Base-by-base conservation (phyloP, 805 yeast species). In the Candida tibetensis region DNA sequence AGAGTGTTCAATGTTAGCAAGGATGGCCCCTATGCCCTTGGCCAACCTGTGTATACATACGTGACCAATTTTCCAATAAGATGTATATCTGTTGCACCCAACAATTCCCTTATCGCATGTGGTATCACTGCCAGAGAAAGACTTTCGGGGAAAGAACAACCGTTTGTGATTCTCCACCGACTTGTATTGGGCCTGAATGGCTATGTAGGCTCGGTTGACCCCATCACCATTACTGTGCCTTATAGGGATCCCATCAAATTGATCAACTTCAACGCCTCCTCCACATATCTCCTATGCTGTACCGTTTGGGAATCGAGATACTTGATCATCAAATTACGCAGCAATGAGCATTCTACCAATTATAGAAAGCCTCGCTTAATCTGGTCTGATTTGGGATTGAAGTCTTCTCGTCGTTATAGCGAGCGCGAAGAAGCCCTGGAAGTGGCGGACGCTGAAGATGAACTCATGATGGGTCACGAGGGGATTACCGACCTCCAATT, bases 401-500 rank as follows among this genome's bases (percentile, higher is more conserved):
- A 31, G 39, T 30, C 44, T 27, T 41, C 46, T 27, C 33, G 39
- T 3, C 36, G 37, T 4, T 43, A 44, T 32, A 42, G 48, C 15
- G 46, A 47, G 10, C 36, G 45, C 6, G 54, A 44, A 4, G 42
- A 37, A 2, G 47, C 41, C 6, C 29, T 9, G 3, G 10, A 12
- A 4, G 21, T 14, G 19, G 32, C 32, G 5, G 48, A 45, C 10
- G 50, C 40, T 5, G 59, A 56, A 23, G 50, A 40, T 10, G 59
- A 56, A 28, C 44, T 58, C 30, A 63, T 64, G 69, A 62, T 84
- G 47, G 95, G 86, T 44, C 79, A 86, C 40, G 97, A 90, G 55
- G 97, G 97, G 2, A 86, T 91, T 27, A 91, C 98, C 0, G 85
- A 81, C 45, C 62, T 86, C 5, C 74, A 76, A 39, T 84, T 89